Evolutionary conservation across 2,329 filamentous ascomycete species (phyloP).

Genomic region (Clonostachys sp.): DNA sequence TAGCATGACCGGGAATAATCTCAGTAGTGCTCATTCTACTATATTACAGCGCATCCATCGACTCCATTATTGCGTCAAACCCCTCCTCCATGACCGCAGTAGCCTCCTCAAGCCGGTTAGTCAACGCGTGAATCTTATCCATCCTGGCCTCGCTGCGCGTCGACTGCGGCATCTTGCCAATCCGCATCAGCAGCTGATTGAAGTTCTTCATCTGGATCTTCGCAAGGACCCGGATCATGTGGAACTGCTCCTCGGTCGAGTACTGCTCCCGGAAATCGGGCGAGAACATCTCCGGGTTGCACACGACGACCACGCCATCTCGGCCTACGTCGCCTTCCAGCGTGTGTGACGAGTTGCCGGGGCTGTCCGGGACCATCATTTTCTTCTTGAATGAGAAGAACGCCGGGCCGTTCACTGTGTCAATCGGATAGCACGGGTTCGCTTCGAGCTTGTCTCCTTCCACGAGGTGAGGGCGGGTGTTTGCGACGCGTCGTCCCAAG

Average conservation of each 20-base stretch:
- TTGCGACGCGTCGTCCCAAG: not conserved
- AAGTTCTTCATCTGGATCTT: conserved; percentile 16
- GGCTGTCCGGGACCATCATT: not conserved
- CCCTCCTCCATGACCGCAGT: not conserved
- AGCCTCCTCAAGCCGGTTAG: not conserved
- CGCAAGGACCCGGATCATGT: conserved; percentile 17
- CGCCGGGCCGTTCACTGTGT: not conserved
- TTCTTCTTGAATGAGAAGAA: not conserved
- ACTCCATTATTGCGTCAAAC: not conserved
- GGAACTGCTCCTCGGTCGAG: conserved; percentile 18
- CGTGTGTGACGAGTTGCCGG: not conserved
- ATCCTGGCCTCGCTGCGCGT: not conserved
- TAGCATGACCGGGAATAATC: no score
- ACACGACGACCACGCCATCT: conserved; percentile 4
- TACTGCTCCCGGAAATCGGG: conserved; percentile 13
- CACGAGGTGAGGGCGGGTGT: not conserved
- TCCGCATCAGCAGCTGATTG: conserved; percentile 10
- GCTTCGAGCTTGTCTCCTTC: not conserved
- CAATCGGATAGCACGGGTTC: conserved; percentile 5
- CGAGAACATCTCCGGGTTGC: conserved; percentile 17
- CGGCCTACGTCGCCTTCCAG: conserved; percentile 5
- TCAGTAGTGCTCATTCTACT: no score
- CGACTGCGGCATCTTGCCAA: not conserved
- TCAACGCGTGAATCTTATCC: not conserved
- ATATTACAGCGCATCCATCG: not conserved